Percentiles rank a stretch among this genome's conserved stretches.
Evolutionary conservation across 306 rosid genomes (phyloP).

Genomic region (Ceratonia siliqua): DNA sequence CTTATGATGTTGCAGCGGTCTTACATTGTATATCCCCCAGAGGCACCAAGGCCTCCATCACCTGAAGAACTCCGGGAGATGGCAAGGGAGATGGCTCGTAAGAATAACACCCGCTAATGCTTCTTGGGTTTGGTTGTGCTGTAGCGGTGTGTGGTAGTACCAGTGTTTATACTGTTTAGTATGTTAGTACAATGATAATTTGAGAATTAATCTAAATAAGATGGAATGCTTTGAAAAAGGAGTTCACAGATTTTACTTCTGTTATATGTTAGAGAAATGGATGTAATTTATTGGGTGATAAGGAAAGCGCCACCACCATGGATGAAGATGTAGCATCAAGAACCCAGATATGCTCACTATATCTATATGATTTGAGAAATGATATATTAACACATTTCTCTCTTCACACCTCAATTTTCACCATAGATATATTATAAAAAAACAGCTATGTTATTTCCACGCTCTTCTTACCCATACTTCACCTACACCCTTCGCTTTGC

Average conservation of each 20-base stretch:
- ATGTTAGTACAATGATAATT: slow-evolving; percentile 20
- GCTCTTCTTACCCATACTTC: too few relatives aligned
- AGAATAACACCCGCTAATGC: slow-evolving; percentile 54
- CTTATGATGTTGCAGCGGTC: slow-evolving; percentile 48
- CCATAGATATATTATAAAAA: too few relatives aligned
- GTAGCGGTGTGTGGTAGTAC: neutral
- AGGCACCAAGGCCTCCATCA: slow-evolving; percentile 74
- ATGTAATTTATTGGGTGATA: neutral
- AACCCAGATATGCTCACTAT: neutral
- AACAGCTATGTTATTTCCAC: too few relatives aligned
- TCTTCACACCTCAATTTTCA: too few relatives aligned
- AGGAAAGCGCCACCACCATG: neutral
- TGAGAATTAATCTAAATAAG: slow-evolving; percentile 6
- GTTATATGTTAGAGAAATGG: neutral
- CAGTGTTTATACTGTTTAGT: slow-evolving; percentile 23
- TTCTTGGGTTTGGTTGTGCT: slow-evolving; percentile 14
- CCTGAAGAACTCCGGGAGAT: slow-evolving; percentile 81
- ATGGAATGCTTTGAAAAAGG: neutral
- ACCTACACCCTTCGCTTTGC: too few relatives aligned
- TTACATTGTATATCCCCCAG: slow-evolving; percentile 74
- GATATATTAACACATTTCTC: too few relatives aligned
- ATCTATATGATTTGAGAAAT: too few relatives aligned
- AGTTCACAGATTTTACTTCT: neutral
- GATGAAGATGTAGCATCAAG: neutral
- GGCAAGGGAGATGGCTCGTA: slow-evolving; percentile 76